Percentiles rank a stretch among this genome's conserved stretches.
These are phyloP conservation scores for Harringtonia lauricola DNA, from an alignment of 2,329 filamentous ascomycete genomes.

Conservation along the genomic window DNA sequence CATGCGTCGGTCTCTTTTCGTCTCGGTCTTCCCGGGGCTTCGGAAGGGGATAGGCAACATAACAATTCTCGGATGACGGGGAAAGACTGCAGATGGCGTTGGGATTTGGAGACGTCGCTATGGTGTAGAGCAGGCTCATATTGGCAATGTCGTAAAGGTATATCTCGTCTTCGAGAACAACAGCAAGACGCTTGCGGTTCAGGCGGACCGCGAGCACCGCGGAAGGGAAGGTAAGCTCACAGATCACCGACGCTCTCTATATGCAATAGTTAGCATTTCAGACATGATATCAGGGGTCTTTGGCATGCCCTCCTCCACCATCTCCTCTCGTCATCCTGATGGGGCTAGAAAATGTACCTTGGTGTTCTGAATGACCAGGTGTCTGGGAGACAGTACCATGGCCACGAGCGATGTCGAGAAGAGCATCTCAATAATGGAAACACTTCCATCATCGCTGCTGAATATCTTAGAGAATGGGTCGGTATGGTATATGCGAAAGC, in stretches of 20 bases:
- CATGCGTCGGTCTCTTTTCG: slow-evolving; percentile 61
- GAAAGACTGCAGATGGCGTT: slow-evolving; percentile 85
- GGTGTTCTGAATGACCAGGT: slow-evolving; percentile 93
- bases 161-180: slow-evolving; percentile 90
- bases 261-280: not conserved
- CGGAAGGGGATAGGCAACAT: slow-evolving; percentile 85
- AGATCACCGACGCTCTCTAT: slow-evolving; percentile 70
- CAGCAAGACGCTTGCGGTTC: slow-evolving; percentile 87
- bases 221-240: slow-evolving; percentile 97
- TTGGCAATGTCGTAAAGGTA: slow-evolving; percentile 99
- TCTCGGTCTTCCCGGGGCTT: slow-evolving; percentile 52
- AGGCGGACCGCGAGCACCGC: slow-evolving; percentile 87
- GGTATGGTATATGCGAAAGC: slow-evolving; percentile 93
- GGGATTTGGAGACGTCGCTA: slow-evolving; percentile 88
- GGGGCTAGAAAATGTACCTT: slow-evolving; percentile 57
- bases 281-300: no score
- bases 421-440: slow-evolving; percentile 95
- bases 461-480: slow-evolving; percentile 94
- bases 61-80: slow-evolving; percentile 91
- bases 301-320: no score
- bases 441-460: slow-evolving; percentile 88
- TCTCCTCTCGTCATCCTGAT: no score
- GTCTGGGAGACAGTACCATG: slow-evolving; percentile 79
- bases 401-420: slow-evolving; percentile 97
- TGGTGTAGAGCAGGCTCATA: slow-evolving; percentile 89